phyloP scores from a whole-genome alignment of 1,284 basidiomycete species.

The Cystobasidium sp. region DNA sequence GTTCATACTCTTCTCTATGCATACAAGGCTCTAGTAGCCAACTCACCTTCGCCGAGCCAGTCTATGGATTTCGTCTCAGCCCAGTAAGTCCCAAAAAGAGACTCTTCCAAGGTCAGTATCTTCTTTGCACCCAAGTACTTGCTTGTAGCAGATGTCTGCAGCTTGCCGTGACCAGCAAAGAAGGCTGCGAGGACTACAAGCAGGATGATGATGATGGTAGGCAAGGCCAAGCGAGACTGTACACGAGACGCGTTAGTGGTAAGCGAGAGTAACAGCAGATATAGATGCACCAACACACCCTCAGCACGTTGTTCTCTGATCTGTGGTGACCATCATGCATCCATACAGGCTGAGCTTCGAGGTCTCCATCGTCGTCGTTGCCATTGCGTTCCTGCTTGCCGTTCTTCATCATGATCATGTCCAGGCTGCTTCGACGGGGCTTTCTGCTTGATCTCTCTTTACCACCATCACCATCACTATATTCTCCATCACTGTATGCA shows the following conservation, averaged over 20 bases:
- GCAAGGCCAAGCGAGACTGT: slow-evolving; percentile 27
- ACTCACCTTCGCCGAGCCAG: slow-evolving; percentile 85
- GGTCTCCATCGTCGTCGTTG: slow-evolving; percentile 10
- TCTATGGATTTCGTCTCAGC: slow-evolving; percentile 62
- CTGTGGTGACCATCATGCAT: background rate
- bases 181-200: slow-evolving; percentile 40
- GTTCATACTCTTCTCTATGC: background rate
- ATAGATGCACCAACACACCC: slow-evolving; percentile 8
- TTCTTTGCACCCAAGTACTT: slow-evolving; percentile 31
- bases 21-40: slow-evolving; percentile 9
- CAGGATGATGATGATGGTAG: slow-evolving; percentile 38
- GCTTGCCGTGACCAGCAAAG: slow-evolving; percentile 28
- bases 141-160: background rate
- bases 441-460: background rate
- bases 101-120: slow-evolving; percentile 75
- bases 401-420: slow-evolving; percentile 18
- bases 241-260: background rate
- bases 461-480: background rate
- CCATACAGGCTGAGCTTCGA: slow-evolving; percentile 28
- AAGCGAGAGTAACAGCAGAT: background rate
- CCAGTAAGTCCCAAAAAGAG: slow-evolving; percentile 85
- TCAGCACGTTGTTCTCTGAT: slow-evolving; percentile 27
- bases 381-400: slow-evolving; percentile 11
- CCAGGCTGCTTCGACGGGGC: background rate
- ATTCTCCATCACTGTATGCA: background rate